Evolutionary conservation across 2,329 filamentous ascomycete species (phyloP).

Genomic region (Apiospora pterosperma): DNA sequence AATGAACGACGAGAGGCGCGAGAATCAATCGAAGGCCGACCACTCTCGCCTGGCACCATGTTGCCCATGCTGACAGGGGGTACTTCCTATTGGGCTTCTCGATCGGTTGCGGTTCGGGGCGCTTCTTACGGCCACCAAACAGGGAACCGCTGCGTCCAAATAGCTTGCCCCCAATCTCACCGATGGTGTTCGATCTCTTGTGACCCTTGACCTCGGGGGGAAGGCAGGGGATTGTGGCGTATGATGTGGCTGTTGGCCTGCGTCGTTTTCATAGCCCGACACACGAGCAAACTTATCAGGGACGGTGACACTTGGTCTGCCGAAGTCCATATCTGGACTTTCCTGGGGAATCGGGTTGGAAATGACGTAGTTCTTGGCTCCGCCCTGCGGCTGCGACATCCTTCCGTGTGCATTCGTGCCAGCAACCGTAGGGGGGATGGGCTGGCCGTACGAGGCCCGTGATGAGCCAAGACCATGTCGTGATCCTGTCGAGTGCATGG

Average conservation of each 20-base stretch:
- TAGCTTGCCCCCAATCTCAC: slow-evolving; percentile 77
- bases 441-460: slow-evolving; percentile 81
- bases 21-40: slow-evolving; percentile 67
- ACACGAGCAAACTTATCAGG: slow-evolving; percentile 57
- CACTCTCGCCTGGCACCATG: slow-evolving; percentile 52
- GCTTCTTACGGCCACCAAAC: slow-evolving; percentile 57
- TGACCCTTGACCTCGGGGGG: slow-evolving; percentile 48
- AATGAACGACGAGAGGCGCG: slow-evolving; percentile 64
- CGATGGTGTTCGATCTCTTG: slow-evolving; percentile 72
- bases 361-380: slow-evolving; percentile 66
- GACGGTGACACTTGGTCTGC: slow-evolving; percentile 56
- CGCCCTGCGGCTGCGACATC: slow-evolving; percentile 74
- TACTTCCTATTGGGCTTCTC: slow-evolving; percentile 69
- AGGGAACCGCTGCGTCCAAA: slow-evolving; percentile 81
- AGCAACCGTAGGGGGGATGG: slow-evolving; percentile 80
- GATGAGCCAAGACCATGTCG: slow-evolving; percentile 49
- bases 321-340: slow-evolving; percentile 44
- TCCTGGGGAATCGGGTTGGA: slow-evolving; percentile 62
- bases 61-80: slow-evolving; percentile 91
- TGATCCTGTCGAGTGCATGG: slow-evolving; percentile 66
- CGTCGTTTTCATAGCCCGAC: slow-evolving; percentile 50
- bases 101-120: slow-evolving; percentile 24
- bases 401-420: slow-evolving; percentile 86
- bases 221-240: slow-evolving; percentile 25
- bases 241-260: slow-evolving; percentile 18